Percentiles rank a stretch among this genome's conserved stretches.
Conservation (phyloP, 345 rosid genomes). For the Citrus unshiu region DNA sequence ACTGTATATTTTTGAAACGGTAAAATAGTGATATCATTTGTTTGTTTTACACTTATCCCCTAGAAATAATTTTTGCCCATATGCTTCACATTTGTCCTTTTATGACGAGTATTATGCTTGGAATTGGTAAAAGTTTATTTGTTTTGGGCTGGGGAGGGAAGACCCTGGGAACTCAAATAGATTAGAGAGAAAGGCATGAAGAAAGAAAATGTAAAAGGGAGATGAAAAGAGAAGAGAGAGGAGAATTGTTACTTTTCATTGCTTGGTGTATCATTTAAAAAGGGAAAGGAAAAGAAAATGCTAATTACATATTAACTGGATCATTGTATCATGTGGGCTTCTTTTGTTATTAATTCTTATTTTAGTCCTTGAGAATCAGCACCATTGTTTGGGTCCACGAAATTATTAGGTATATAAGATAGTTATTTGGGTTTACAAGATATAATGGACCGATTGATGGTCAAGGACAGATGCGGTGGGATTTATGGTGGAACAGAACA, state of each 20-base stretch:
- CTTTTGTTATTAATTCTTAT: background rate
- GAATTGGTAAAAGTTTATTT: no score
- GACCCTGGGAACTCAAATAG: background rate
- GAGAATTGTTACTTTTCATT: background rate
- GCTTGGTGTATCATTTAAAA: background rate
- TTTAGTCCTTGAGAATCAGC: background rate
- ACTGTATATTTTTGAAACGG: no score
- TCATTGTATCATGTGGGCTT: background rate
- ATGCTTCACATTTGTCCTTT: background rate
- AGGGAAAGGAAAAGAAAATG: background rate
- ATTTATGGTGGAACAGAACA: constrained; percentile 95
- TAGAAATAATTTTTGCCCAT: background rate
- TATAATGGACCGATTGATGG: constrained; percentile 91
- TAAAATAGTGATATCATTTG: no score
- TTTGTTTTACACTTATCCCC: background rate
- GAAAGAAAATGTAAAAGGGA: background rate
- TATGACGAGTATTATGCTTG: background rate
- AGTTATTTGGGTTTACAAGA: constrained; percentile 41
- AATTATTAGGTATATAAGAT: background rate
- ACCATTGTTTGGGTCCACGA: background rate
- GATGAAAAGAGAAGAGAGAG: background rate
- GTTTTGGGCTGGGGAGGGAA: background rate
- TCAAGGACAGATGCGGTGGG: constrained; percentile 99
- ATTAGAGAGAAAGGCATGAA: background rate
- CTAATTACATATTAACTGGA: background rate